Base-by-base conservation (phyloP, 2,329 filamentous ascomycete genomes). In the Neonectria coccinea region DNA sequence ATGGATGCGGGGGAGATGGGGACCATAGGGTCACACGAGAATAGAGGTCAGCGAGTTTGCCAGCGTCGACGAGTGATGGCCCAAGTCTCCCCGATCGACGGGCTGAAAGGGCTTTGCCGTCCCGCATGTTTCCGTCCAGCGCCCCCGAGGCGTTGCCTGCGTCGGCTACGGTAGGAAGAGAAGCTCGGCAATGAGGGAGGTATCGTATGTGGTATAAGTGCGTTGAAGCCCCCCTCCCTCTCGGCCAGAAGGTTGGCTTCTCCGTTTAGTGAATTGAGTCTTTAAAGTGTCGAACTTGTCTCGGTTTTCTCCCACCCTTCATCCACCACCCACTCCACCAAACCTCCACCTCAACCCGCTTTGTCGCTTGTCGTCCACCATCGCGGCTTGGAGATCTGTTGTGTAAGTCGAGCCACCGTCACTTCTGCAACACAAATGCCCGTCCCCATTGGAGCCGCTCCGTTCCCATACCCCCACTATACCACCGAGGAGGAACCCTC, bases 91-190 rank as follows among this genome's bases (percentile, higher is more conserved):
- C 67, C n/a, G 69, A 65, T 66, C 56, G 62, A 73, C 66, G 66
- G 57, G 59, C 60, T 67, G 48, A 54, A 62, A 71, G 55, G 59
- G 59, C 57, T 50, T 64, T 58, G 29, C 61, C 64, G 65, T 76
- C 71, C 75, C 75, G 75, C 73, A 76, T 76, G 73, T 77, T 77
- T 72, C 75, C 75, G 75, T 73, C 29, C 42, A 61, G 42, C 47
- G 59, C 27, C 60, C 56, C 70, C 66, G 62, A 74, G 56, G 47
- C 47, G 27, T 36, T 51, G 48, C 48, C 48, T 12, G 57, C 44
- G 57, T 76, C 75, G 75, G 73, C 73, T 74, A 72, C 64, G 66
- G 67, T 59, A 76, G 72, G 74, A 74, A 70, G 65, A 64, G 59
- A 39, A 48, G 58, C 70, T 71, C 75, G 75, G 73, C 67, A 75